A percentile compares a stretch with the other conserved stretches of the same genome.
phyloP scores from a whole-genome alignment of 257 asterid genomes.

The Hygrophila difformis region DNA sequence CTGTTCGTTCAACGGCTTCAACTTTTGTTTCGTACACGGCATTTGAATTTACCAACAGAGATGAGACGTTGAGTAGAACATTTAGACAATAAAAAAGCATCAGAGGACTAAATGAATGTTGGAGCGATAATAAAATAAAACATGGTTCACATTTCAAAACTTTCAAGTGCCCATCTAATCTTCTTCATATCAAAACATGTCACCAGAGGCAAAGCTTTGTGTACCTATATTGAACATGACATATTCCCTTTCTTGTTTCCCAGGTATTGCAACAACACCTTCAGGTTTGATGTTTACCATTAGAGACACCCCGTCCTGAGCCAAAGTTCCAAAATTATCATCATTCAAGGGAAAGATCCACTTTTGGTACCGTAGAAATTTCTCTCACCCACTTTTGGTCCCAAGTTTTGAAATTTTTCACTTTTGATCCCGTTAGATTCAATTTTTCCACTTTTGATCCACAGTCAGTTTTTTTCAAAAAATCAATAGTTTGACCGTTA shows the following conservation, averaged over 20 bases:
- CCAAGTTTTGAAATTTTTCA: too few species aligned
- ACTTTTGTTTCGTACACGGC: too few species aligned
- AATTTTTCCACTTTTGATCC: too few species aligned
- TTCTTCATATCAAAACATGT: background rate
- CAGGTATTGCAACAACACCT: slow-evolving; percentile 70
- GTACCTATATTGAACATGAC: slow-evolving; percentile 54
- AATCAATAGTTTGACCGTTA: too few species aligned
- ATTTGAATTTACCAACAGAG: too few species aligned
- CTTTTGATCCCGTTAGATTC: too few species aligned
- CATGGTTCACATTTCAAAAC: background rate
- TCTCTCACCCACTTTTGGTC: too few species aligned
- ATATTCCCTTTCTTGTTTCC: slow-evolving; percentile 45
- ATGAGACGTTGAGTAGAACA: background rate
- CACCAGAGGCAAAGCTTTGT: background rate
- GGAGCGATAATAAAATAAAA: background rate
- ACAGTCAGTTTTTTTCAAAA: too few species aligned
- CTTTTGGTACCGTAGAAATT: too few species aligned
- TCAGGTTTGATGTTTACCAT: slow-evolving; percentile 64
- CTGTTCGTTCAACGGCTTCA: too few species aligned
- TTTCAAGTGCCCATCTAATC: background rate
- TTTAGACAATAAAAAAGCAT: background rate
- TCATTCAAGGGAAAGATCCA: slow-evolving; percentile 7
- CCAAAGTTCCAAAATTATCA: slow-evolving; percentile 14
- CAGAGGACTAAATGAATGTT: background rate
- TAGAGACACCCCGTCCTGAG: slow-evolving; percentile 46